Evolutionary conservation across 345 rosid species (phyloP).

Genomic region (Hibiscus mutabilis): DNA sequence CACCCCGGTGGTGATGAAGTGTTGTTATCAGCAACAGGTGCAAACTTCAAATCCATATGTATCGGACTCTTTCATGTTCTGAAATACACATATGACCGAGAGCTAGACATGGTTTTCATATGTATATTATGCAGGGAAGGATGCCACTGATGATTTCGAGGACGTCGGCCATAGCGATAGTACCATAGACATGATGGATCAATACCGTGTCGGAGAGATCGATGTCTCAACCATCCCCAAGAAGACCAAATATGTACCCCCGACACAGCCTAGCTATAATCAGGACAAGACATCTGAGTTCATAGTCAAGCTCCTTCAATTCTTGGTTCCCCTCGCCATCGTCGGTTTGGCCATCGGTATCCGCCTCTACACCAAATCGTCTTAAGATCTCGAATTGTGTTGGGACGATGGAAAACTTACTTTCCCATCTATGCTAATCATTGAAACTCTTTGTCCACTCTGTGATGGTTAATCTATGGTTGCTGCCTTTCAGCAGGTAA

Average conservation of each 20-base stretch:
- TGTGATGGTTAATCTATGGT: neutral
- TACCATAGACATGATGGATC: constrained; percentile 56
- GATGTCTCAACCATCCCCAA: constrained; percentile 54
- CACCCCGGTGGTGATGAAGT: constrained; percentile 59
- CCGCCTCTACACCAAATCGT: constrained; percentile 59
- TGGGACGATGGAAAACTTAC: neutral
- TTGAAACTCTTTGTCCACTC: neutral
- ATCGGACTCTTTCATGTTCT: too few species aligned
- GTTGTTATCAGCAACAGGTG: constrained; percentile 45
- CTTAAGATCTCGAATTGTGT: constrained; percentile 16
- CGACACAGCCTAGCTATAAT: constrained; percentile 64
- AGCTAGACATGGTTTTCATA: neutral
- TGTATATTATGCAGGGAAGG: constrained; percentile 43
- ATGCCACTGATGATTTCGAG: constrained; percentile 69
- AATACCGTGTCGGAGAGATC: constrained; percentile 54
- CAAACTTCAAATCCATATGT: neutral
- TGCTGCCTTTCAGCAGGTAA: neutral
- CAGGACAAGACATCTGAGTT: constrained; percentile 85
- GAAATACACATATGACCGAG: neutral
- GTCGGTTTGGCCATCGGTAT: constrained; percentile 75
- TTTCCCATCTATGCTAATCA: neutral
- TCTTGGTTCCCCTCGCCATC: constrained; percentile 70
- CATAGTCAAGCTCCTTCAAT: constrained; percentile 68
- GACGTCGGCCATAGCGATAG: constrained; percentile 61
- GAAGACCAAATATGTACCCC: constrained; percentile 46